Evolutionary conservation across 1,284 basidiomycete species (phyloP).

Genomic region (Pisolithus thermaeus): DNA sequence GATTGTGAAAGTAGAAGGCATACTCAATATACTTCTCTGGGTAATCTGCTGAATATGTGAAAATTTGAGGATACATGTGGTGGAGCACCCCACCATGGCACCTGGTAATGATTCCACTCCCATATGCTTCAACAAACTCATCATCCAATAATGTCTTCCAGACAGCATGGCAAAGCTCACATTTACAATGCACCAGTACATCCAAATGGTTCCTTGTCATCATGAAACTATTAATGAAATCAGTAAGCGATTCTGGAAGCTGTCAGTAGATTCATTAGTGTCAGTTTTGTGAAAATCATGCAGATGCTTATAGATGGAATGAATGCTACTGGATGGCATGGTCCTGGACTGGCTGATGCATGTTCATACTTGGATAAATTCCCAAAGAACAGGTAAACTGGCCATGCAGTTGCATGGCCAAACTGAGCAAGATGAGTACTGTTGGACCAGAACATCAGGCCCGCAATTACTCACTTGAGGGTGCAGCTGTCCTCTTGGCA

Average conservation of each 20-base stretch:
- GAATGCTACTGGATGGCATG: constrained; percentile 25
- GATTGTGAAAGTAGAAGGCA: too few species aligned
- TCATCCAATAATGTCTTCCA: constrained; percentile 22
- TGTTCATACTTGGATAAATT: constrained; percentile 23
- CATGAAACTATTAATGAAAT: neutral
- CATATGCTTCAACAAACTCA: constrained; percentile 25
- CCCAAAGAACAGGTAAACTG: too few species aligned
- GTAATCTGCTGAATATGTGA: constrained; percentile 30
- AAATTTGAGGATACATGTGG: constrained; percentile 23
- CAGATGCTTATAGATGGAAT: constrained; percentile 25
- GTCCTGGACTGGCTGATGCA: constrained; percentile 13
- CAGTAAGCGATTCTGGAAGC: neutral
- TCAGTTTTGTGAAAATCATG: too few species aligned
- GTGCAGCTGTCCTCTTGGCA: neutral
- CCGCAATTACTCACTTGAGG: constrained; percentile 21
- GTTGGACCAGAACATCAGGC: constrained; percentile 33
- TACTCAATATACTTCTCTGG: constrained; percentile 26
- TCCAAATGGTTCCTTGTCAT: neutral
- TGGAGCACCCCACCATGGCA: constrained; percentile 21
- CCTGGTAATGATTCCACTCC: constrained; percentile 25
- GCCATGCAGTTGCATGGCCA: constrained; percentile 17
- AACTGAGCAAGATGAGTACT: constrained; percentile 32
- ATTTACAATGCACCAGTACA: constrained; percentile 3
- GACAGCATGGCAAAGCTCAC: constrained; percentile 6
- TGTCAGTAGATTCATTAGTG: too few species aligned